These are phyloP conservation scores for Zygnema circumcarinatum DNA, from an alignment of 139 green algal species.

Conservation along the genomic window DNA sequence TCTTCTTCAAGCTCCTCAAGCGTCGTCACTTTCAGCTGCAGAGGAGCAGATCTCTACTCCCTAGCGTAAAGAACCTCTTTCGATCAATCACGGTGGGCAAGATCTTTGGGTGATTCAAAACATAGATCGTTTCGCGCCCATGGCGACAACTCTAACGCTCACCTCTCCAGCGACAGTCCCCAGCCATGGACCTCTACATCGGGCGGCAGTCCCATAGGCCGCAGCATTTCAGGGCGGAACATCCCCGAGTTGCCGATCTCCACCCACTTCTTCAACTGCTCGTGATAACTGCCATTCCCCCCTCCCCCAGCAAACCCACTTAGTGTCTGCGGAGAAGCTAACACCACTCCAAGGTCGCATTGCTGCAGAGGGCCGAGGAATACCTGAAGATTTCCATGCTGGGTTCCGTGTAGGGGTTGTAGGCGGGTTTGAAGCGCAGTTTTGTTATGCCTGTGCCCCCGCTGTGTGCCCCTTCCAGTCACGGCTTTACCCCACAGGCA, in stretches of 20 bases:
- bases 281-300: slow-evolving; percentile 73
- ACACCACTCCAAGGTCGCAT: neutral
- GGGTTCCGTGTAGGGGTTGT: slow-evolving; percentile 99
- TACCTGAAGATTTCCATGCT: slow-evolving; percentile 97
- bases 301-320: too few species aligned
- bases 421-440: slow-evolving; percentile 99
- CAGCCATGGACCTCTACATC: slow-evolving; percentile 98
- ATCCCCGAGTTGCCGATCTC: slow-evolving; percentile 93
- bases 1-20: too few species aligned
- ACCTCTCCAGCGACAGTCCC: slow-evolving; percentile 86
- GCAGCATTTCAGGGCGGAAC: slow-evolving; percentile 91
- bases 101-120: too few species aligned
- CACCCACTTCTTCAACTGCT: slow-evolving; percentile 97
- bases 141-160: too few species aligned
- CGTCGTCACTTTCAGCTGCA: too few species aligned
- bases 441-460: slow-evolving; percentile 78
- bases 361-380: neutral
- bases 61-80: too few species aligned
- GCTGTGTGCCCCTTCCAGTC: neutral
- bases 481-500: neutral
- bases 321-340: neutral
- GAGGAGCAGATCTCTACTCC: too few species aligned
- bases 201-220: slow-evolving; percentile 95
- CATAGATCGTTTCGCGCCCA: too few species aligned
- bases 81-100: too few species aligned